Base-by-base conservation (phyloP, 495 filamentous ascomycete genomes). In the Penicillium flavigenum region DNA sequence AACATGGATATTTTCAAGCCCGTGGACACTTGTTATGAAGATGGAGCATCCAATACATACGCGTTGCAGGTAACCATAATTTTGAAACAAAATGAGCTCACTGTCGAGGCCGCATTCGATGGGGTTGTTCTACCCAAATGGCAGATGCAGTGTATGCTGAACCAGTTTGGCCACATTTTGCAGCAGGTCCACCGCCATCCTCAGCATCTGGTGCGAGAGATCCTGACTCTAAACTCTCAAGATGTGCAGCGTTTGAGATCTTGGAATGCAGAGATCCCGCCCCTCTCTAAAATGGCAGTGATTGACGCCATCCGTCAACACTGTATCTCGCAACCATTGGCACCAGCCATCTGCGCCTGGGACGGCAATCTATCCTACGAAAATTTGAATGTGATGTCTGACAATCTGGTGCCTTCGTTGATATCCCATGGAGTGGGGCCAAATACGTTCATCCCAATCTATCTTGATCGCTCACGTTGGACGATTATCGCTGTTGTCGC, bases 391-490 rank as follows among this genome's bases (percentile, higher is more conserved):
- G 0, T 20, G 2, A 5, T n/a, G 3, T 47, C 46, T 8, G 6
- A 9, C 14, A 17, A 5, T 10, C 5, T 70, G 2, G 63, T 63
- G 4, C 11, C 27, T 16, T 6, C 51, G 31, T 57, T 75, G 11
- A 11, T 42, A 6, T 50, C 31, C 0, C 59, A 75, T 5, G 76
- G 76, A 29, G 65, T 81, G 14, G 47, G 38, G 11, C 59, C 60
- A 12, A 72, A 73, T 26, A 52, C 38, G 10, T 20, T 78, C 1
- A 73, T 83, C 8, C 79, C 78, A 1, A 46, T 83, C 2, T 78
- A 68, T 54, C 72, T 81, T 17, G 67, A 75, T 22, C 80, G 79
- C 50, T 76, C 73, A 1, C 59, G 62, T 0, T 81, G 70, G 69
- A 70, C 73, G 8, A 46, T 74, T 2, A 63, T 83, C 16, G 61